Percentiles rank a stretch among this genome's conserved stretches.
phyloP scores from a whole-genome alignment of 805 yeast species.

The Lipomyces sp. region DNA sequence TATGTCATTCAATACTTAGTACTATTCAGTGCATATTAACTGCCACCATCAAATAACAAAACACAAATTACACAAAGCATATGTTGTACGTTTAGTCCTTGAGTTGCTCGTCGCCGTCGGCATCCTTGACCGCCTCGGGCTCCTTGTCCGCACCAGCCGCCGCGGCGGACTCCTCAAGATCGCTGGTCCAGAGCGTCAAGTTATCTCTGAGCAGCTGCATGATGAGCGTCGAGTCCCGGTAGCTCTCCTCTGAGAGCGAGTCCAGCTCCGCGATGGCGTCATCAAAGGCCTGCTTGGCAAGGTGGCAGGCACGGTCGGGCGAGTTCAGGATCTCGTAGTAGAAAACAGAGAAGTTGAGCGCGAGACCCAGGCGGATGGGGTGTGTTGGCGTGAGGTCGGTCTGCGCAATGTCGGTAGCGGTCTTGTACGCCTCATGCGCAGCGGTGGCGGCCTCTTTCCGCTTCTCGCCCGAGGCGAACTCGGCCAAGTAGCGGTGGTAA shows the following conservation, averaged over 20 bases:
- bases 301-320: conserved; percentile 93
- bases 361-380: conserved; percentile 96
- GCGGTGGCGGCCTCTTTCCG: conserved; percentile 92
- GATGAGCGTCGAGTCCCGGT: conserved; percentile 88
- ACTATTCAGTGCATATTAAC: no score
- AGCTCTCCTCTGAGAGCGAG: conserved; percentile 88
- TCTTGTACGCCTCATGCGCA: conserved; percentile 91
- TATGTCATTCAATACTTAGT: no score
- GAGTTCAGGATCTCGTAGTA: conserved; percentile 90
- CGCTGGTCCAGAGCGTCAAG: conserved; percentile 51
- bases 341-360: conserved; percentile 88
- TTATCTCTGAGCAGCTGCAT: conserved; percentile 72
- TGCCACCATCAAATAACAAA: no score
- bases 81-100: conserved; percentile 10
- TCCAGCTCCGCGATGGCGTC: conserved; percentile 94
- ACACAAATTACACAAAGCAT: no score
- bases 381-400: conserved; percentile 98
- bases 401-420: conserved; percentile 97
- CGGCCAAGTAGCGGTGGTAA: conserved; percentile 98
- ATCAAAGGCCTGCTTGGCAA: conserved; percentile 93
- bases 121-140: conserved; percentile 21
- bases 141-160: conserved; percentile 24
- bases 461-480: conserved; percentile 89
- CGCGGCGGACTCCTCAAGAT: conserved; percentile 50
- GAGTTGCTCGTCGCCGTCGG: conserved; percentile 21